Evolutionary conservation across 805 yeast genomes (phyloP).

Genomic region (Jamesozyma hellenica): DNA sequence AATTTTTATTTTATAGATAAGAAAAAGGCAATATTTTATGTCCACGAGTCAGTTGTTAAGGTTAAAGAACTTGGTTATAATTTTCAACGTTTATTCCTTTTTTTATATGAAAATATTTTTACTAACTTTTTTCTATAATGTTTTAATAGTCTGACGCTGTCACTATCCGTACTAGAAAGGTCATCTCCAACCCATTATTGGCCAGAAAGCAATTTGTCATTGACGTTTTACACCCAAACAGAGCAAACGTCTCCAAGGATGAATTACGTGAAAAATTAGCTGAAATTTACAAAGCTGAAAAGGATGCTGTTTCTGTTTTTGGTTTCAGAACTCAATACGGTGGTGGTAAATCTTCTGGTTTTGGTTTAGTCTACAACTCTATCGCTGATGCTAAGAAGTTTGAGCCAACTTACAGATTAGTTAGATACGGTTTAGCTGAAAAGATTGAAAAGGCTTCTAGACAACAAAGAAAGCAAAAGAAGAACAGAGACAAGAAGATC

Average conservation of each 20-base stretch:
- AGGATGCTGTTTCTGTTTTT: constrained; percentile 92
- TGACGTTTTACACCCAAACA: constrained; percentile 99
- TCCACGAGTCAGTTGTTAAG: too few species aligned
- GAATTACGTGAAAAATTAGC: constrained; percentile 94
- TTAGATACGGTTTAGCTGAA: constrained; percentile 94
- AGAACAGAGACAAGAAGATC: constrained; percentile 98
- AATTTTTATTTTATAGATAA: too few species aligned
- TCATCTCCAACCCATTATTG: constrained; percentile 97
- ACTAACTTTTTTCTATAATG: constrained; percentile 9
- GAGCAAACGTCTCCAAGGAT: constrained; percentile 98
- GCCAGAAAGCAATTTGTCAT: constrained; percentile 99
- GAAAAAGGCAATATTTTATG: too few species aligned
- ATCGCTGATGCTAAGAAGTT: constrained; percentile 95
- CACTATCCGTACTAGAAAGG: constrained; percentile 98
- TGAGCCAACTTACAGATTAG: constrained; percentile 98
- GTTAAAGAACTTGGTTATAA: too few species aligned
- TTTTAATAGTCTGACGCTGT: constrained; percentile 86
- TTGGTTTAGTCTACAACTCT: constrained; percentile 97
- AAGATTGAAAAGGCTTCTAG: constrained; percentile 96
- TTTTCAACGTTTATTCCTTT: too few species aligned
- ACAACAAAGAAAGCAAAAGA: constrained; percentile 99
- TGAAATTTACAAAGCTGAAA: constrained; percentile 80
- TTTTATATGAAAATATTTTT: constrained; percentile 1
- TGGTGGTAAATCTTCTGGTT: constrained; percentile 99
- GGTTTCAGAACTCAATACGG: constrained; percentile 99